Evolutionary conservation across 768 basidiomycete genomes (phyloP), one percentile per base, ranked within the genome.

Genomic region (Hypholoma sublateritium): DNA sequence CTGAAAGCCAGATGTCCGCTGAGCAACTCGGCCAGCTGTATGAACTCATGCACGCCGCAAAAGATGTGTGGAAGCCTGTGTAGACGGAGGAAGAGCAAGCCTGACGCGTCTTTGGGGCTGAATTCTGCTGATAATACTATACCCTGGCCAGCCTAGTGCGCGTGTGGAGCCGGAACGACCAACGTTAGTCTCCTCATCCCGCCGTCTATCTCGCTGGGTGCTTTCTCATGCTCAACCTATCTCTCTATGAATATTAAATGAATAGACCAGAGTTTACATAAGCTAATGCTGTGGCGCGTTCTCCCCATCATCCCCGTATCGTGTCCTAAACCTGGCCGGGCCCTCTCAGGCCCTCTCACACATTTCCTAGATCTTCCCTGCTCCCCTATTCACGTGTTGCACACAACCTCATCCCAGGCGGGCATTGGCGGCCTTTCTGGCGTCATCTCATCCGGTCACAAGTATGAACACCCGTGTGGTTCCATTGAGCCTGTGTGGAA

Each of bases 21-120:
- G 93, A 96, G 68, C 96, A 99, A 69, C 77, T 98, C 4, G 91
- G 91, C 1, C 96, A 98, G 70, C 72, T 99, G 41, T 93, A 97
- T 67, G 95, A 98, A 68, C 80, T 99, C 59, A 94, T 96, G 93
- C 87, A 91, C 59, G 91, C 88, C 2, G 87, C 93, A 0, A 93
- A 91, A 67, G 88, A 88, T 59, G 80, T 96, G 32, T 96, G 91
- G 92, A 94, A 88, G 66, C 80, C 86, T 19, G 69, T 76, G 49
- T 58, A 69, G 53, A 54, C 63, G 36, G 67, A 68, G 32, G 51
- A 45, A 28, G 58, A 59, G 61, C 49, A 55, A 22, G 41, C 57
- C 35, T 70, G 58, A 65, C 47, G 41, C 46, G 21, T 22, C n/a
- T 19, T 44, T 19, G 44, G 39, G 50, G 21, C 16, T 53, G 45